These are phyloP conservation scores for Pulveroboletus sp. DNA, from an alignment of 768 basidiomycete genomes.

Conservation along the genomic window DNA sequence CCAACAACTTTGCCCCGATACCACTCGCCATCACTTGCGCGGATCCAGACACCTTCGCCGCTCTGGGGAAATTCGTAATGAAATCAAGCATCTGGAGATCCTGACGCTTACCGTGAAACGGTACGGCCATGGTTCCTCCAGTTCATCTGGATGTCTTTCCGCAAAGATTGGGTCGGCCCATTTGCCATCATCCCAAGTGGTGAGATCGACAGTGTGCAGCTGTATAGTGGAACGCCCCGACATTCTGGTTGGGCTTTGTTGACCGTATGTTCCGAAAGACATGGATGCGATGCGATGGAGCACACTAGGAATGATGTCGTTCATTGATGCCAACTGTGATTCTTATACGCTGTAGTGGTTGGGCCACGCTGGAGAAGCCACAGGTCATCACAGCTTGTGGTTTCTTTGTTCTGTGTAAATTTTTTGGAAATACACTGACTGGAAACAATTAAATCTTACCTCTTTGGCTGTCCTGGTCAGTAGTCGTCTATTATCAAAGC, in stretches of 20 bases:
- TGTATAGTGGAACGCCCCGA: neutral
- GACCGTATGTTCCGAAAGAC: conserved; percentile 1
- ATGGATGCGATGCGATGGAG: neutral
- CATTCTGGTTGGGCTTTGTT: conserved; percentile 1
- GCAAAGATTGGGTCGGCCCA: conserved; percentile 16
- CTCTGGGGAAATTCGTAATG: conserved; percentile 27
- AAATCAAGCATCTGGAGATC: neutral
- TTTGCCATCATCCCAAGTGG: conserved; percentile 23
- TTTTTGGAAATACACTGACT: conserved; percentile 6
- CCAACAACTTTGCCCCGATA: conserved; percentile 45
- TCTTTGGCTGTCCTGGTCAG: no score
- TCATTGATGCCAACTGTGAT: neutral
- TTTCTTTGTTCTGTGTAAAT: conserved; percentile 16
- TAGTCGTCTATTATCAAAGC: no score
- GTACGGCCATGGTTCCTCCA: conserved; percentile 52
- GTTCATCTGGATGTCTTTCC: conserved; percentile 35
- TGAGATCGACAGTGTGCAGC: conserved; percentile 22
- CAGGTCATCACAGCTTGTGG: conserved; percentile 15
- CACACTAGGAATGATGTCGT: neutral
- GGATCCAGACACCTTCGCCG: conserved; percentile 51
- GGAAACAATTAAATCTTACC: conserved; percentile 10
- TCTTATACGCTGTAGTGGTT: conserved; percentile 12
- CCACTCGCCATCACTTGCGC: conserved; percentile 49
- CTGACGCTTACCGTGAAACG: conserved; percentile 39
- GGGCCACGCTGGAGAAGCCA: conserved; percentile 11